Conservation (phyloP, 176 grass and related monocot genomes). For the Urochloa ruziziensis region DNA sequence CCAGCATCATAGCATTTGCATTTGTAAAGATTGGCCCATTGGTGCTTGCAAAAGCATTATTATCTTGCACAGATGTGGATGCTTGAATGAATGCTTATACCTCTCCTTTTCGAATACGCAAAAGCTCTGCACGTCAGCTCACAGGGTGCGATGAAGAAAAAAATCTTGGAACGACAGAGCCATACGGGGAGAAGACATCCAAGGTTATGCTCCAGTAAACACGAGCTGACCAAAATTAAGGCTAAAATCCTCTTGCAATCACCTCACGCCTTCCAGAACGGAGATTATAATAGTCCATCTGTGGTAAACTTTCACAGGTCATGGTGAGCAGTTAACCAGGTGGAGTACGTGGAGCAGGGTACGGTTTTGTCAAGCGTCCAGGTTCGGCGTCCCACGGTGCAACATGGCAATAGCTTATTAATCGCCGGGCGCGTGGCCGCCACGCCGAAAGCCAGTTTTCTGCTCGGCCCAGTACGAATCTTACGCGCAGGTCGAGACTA, state of each 20-base stretch:
- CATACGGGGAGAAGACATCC: background rate
- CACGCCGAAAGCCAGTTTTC: background rate
- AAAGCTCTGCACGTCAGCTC: background rate
- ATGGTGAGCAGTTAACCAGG: background rate
- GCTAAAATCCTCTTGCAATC: background rate
- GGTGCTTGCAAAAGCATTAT: background rate
- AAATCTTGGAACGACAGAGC: background rate
- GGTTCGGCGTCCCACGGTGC: background rate
- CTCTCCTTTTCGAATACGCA: background rate
- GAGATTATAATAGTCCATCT: background rate
- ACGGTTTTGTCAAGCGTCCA: background rate
- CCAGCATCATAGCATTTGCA: background rate
- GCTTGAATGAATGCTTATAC: background rate
- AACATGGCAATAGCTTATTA: slow-evolving; percentile 6
- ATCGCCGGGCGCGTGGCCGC: slow-evolving; percentile 33
- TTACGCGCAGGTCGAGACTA: background rate
- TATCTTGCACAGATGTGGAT: background rate
- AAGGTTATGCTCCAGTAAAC: background rate
- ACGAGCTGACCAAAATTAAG: background rate
- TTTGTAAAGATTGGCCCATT: no score
- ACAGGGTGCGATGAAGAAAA: background rate
- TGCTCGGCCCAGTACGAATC: background rate
- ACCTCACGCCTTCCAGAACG: background rate
- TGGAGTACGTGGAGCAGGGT: no score
- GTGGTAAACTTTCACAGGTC: background rate